Base-by-base conservation (phyloP, 2,329 filamentous ascomycete species). In the Arthroderma sp. region DNA sequence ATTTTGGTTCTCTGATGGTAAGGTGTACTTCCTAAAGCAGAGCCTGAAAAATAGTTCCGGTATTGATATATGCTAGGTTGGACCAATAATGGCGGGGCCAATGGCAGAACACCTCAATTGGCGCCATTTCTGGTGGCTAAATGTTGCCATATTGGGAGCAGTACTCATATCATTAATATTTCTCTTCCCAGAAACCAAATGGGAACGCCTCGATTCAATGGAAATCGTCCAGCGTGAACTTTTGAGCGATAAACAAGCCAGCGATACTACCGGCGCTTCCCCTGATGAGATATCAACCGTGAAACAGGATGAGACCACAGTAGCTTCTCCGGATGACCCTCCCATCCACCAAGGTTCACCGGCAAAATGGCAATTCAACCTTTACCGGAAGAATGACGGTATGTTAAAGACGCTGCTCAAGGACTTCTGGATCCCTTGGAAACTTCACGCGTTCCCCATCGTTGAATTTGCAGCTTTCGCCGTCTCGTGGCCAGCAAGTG, bases 61-160 rank as follows among this genome's bases (percentile, higher is more conserved):
- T 22, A 22, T 22, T 22, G 15, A 22, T 22, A 22, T 22, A 3
- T 27, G 34, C 10, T 38, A 67, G 66, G 55, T 75, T 42, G 73
- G 67, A 3, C 74, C 73, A 2, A 79, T 79, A 47, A 67, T 79
- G 40, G 65, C 74, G 1, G 78, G 78, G 1, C 61, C 73, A 0
- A 81, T 82, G 76, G 69, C 75, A 1, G 62, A 73, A 37, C 68
- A 73, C 32, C 56, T 72, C 3, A 76, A 76, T 40, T 80, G 75
- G 73, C 65, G 75, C 28, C 76, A 64, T 53, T 81, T 81, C 57
- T 81, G 76, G 74, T 81, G 77, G 77, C 64, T 81, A 49, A 80
- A 80, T 50, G 72, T 75, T 2, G 78, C 57, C 1, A 42, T 81
- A 1, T 59, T 77, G 2, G 70, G 62, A 1, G 53, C 73, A 3